phyloP scores from a whole-genome alignment of 371 early-diverging fungal genomes.

The Apophysomyces trapeziformis region DNA sequence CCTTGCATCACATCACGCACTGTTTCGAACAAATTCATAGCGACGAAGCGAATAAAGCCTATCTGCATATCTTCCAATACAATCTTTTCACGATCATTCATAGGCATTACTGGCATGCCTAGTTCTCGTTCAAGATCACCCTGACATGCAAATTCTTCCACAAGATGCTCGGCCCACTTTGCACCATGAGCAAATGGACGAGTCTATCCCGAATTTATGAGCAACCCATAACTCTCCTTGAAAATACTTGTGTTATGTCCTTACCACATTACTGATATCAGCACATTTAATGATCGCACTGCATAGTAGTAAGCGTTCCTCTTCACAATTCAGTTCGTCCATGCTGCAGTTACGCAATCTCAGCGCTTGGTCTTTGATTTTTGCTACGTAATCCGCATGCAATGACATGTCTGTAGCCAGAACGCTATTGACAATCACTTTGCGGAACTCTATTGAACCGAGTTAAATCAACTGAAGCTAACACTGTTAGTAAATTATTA shows the following conservation, averaged over 20 bases:
- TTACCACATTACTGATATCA: conserved; percentile 78
- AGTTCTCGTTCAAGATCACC: conserved; percentile 67
- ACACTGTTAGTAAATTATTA: conserved; percentile 3
- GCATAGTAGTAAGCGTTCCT: conserved; percentile 60
- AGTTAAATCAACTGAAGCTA: background rate
- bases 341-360: conserved; percentile 34
- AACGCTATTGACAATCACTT: conserved; percentile 70
- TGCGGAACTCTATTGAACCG: conserved; percentile 60
- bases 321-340: conserved; percentile 23
- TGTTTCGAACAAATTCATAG: conserved; percentile 67
- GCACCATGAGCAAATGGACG: conserved; percentile 58
- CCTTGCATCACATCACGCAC: conserved; percentile 44
- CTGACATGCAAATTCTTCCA: conserved; percentile 69
- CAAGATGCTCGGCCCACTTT: conserved; percentile 59
- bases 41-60: conserved; percentile 71
- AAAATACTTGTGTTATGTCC: conserved; percentile 8
- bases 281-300: conserved; percentile 83
- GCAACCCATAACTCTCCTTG: background rate
- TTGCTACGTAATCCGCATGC: conserved; percentile 74
- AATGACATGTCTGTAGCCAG: conserved; percentile 85
- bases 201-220: conserved; percentile 32
- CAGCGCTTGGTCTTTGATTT: conserved; percentile 64
- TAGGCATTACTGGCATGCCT: conserved; percentile 56
- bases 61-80: conserved; percentile 68
- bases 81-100: conserved; percentile 55